A percentile compares a stretch with the other conserved stretches of the same genome.
phyloP scores from a whole-genome alignment of 2,329 filamentous ascomycete genomes.

The Fusarium tanahbumbuense region DNA sequence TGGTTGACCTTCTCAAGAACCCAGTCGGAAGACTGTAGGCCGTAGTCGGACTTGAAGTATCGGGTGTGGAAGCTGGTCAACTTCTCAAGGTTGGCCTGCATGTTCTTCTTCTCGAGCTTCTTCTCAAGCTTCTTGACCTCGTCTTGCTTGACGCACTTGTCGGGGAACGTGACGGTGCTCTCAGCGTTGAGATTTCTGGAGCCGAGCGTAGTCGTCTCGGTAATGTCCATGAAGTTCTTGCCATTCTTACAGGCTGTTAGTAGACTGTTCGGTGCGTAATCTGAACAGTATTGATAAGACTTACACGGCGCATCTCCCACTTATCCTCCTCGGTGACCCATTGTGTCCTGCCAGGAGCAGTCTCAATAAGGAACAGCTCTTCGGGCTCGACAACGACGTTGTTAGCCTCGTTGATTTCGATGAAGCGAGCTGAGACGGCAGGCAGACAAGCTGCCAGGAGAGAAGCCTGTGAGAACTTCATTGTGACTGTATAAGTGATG shows the following conservation, averaged over 20 bases:
- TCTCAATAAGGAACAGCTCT: constrained; percentile 77
- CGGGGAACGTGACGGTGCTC: constrained; percentile 69
- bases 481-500: constrained; percentile 42
- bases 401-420: constrained; percentile 64
- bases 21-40: constrained; percentile 89
- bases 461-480: constrained; percentile 66
- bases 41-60: constrained; percentile 83
- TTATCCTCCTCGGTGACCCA: constrained; percentile 97
- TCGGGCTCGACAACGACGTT: constrained; percentile 60
- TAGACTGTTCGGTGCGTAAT: not conserved
- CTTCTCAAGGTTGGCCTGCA: constrained; percentile 81
- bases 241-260: constrained; percentile 71
- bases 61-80: constrained; percentile 84
- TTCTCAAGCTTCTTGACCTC: constrained; percentile 75
- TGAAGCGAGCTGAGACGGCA: constrained; percentile 65
- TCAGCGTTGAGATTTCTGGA: constrained; percentile 51
- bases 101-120: constrained; percentile 78
- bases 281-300: constrained; percentile 43
- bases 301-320: constrained; percentile 86
- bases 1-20: constrained; percentile 78
- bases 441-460: constrained; percentile 67
- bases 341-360: constrained; percentile 82
- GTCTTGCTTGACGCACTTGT: constrained; percentile 71
- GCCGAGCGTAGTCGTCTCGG: constrained; percentile 73
- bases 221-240: constrained; percentile 94